phyloP scores from a whole-genome alignment of 2,329 filamentous ascomycete genomes.

The Aureobasidium zeae region DNA sequence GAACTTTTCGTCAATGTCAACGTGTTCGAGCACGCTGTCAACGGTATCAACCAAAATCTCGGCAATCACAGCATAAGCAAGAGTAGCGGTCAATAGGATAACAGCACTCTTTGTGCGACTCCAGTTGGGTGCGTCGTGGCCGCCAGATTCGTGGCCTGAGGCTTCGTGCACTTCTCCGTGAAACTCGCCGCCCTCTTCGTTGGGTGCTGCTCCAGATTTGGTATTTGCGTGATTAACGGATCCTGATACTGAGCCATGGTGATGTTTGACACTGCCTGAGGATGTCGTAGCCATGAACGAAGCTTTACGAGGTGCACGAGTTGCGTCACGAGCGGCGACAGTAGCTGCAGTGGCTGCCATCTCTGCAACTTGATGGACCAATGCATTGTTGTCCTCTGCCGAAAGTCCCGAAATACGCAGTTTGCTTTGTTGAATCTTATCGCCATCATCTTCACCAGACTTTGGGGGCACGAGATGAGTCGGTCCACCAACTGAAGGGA shows the following conservation, averaged over 20 bases:
- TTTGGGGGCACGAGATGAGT: conserved; percentile 67
- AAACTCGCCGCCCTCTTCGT: conserved; percentile 31
- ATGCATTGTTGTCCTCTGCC: conserved; percentile 67
- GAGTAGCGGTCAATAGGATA: conserved; percentile 77
- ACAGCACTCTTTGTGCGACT: conserved; percentile 81
- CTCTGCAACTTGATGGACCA: conserved; percentile 83
- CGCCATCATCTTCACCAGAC: conserved; percentile 39
- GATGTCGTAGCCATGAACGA: conserved; percentile 33
- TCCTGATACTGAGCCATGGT: conserved; percentile 18
- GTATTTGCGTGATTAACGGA: conserved; percentile 1
- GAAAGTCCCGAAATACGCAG: conserved; percentile 57
- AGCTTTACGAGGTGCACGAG: conserved; percentile 43
- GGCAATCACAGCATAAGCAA: conserved; percentile 92
- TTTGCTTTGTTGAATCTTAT: conserved; percentile 28
- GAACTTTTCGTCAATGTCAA: conserved; percentile 94
- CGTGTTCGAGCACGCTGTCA: conserved; percentile 84
- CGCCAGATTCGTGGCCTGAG: conserved; percentile 49
- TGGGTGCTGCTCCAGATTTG: conserved; percentile 23
- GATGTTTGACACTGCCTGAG: conserved; percentile 21
- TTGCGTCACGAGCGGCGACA: conserved; percentile 71
- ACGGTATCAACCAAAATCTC: conserved; percentile 96
- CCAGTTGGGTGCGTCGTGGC: conserved; percentile 99
- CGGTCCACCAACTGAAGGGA: conserved; percentile 20
- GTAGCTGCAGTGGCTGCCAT: conserved; percentile 87
- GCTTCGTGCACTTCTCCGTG: conserved; percentile 35